These are phyloP conservation scores for Knufia fluminis DNA, from an alignment of 2,329 filamentous ascomycete genomes.

Conservation along the genomic window DNA sequence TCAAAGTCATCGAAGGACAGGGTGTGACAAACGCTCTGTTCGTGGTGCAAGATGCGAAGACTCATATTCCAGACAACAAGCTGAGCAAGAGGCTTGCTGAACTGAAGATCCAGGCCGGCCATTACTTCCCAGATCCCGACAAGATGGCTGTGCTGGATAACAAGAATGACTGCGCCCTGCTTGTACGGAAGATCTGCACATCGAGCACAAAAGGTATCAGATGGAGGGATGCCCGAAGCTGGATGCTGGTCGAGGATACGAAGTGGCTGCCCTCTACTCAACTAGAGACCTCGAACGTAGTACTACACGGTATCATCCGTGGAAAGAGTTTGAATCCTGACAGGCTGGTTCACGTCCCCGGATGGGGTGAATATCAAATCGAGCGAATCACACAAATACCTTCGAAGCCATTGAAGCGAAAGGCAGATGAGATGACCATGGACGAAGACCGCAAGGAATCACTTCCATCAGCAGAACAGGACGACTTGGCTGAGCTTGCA, in stretches of 20 bases:
- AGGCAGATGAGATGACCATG: conserved; percentile 58
- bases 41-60: conserved; percentile 69
- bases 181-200: conserved; percentile 84
- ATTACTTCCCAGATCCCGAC: conserved; percentile 87
- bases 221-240: conserved; percentile 92
- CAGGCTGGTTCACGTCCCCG: conserved; percentile 78
- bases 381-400: conserved; percentile 77
- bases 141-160: conserved; percentile 84
- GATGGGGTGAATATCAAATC: conserved; percentile 90
- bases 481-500: conserved; percentile 73
- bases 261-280: conserved; percentile 55
- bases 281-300: conserved; percentile 44
- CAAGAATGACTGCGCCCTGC: conserved; percentile 80
- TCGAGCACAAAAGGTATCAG: conserved; percentile 86
- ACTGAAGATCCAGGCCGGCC: conserved; percentile 82
- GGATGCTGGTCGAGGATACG: conserved; percentile 83
- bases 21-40: conserved; percentile 89
- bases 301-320: conserved; percentile 76
- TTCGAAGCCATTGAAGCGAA: conserved; percentile 33
- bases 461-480: conserved; percentile 65
- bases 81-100: conserved; percentile 67
- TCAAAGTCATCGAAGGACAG: conserved; percentile 83
- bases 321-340: conserved; percentile 84
- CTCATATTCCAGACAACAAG: conserved; percentile 70
- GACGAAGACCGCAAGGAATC: conserved; percentile 51